Conservation (phyloP, 805 yeast genomes). For the Pichia thaimueangensis region DNA sequence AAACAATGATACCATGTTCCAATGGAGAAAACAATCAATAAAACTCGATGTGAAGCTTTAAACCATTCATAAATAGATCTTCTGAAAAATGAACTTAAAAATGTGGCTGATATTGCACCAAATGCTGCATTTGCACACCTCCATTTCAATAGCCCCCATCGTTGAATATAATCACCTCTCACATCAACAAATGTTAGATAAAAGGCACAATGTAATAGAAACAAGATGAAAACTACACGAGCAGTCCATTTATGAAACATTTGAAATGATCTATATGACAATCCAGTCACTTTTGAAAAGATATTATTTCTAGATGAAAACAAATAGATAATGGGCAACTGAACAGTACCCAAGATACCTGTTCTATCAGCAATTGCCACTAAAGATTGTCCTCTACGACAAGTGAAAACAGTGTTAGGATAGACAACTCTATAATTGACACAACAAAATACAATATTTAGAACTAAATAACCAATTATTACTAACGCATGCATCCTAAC, state of each 20-base stretch:
- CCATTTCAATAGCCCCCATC: conserved; percentile 38
- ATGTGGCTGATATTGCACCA: conserved; percentile 23
- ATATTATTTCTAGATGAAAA: conserved; percentile 34
- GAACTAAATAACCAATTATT: conserved; percentile 22
- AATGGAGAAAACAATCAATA: conserved; percentile 36
- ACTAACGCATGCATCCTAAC: conserved; percentile 29
- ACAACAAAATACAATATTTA: conserved; percentile 25
- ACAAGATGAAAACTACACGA: conserved; percentile 33
- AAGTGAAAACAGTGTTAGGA: conserved; percentile 29
- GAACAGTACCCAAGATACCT: conserved; percentile 38
- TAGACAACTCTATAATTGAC: conserved; percentile 22
- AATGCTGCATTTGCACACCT: conserved; percentile 37
- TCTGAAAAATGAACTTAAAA: conserved; percentile 30
- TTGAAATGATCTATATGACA: conserved; percentile 32
- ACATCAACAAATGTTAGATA: conserved; percentile 33
- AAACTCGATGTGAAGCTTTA: conserved; percentile 36
- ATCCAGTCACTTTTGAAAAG: conserved; percentile 27
- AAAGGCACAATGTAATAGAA: conserved; percentile 33
- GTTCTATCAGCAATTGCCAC: conserved; percentile 39
- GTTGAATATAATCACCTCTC: conserved; percentile 30
- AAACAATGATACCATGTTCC: conserved; percentile 43
- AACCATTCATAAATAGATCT: conserved; percentile 39
- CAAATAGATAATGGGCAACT: conserved; percentile 30
- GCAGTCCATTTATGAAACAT: conserved; percentile 37
- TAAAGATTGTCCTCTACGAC: conserved; percentile 23